phyloP scores from a whole-genome alignment of 441 rosid genomes.

The Theobroma grandiflorum region DNA sequence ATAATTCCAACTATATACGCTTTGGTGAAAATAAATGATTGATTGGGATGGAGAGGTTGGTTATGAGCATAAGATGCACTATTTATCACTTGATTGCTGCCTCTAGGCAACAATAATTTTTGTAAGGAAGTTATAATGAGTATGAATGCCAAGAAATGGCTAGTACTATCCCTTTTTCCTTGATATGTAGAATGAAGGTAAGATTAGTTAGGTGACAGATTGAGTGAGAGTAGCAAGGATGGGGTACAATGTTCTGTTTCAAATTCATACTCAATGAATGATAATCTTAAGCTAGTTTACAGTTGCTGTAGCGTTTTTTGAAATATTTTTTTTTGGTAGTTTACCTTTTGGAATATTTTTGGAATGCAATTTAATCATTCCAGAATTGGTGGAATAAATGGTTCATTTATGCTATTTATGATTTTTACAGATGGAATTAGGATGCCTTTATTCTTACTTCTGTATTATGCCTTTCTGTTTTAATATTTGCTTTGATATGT shows the following conservation, averaged over 20 bases:
- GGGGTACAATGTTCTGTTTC: background rate
- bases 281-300: background rate
- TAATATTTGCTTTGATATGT: background rate
- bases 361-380: background rate
- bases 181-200: slow-evolving; percentile 10
- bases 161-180: slow-evolving; percentile 1
- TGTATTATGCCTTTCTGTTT: background rate
- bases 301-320: background rate
- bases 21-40: slow-evolving; percentile 5
- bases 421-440: background rate
- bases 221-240: background rate
- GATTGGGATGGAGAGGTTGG: background rate
- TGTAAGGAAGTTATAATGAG: background rate
- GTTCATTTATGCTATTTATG: background rate
- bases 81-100: background rate
- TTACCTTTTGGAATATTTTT: background rate
- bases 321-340: background rate
- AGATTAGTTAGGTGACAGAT: background rate
- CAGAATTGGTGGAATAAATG: background rate
- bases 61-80: background rate
- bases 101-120: background rate
- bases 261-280: background rate
- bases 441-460: background rate
- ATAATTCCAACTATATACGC: background rate
- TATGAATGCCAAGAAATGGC: slow-evolving; percentile 3